A percentile compares a stretch with the other conserved stretches of the same genome.
Evolutionary conservation across 768 basidiomycete species (phyloP).

Genomic region (Boletus bicolor): DNA sequence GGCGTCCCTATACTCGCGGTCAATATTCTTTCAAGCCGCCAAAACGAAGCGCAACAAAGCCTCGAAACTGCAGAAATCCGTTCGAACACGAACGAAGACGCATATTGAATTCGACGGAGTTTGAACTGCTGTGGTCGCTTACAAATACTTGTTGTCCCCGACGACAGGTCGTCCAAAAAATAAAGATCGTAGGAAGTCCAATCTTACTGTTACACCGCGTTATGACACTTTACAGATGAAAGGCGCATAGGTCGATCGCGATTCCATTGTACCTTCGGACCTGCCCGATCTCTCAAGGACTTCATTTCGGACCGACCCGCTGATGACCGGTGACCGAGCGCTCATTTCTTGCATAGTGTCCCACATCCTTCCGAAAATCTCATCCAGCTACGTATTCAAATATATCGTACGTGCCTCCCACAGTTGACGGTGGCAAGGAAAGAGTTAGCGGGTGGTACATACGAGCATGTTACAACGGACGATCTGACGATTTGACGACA

Average conservation of each 20-base stretch:
- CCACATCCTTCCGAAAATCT: conserved; percentile 97
- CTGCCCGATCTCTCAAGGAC: background rate
- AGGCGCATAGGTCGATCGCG: conserved; percentile 45
- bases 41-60: too few relatives aligned
- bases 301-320: background rate
- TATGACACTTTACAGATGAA: conserved; percentile 59
- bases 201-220: background rate
- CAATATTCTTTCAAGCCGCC: too few relatives aligned
- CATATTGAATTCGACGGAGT: too few relatives aligned
- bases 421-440: conserved; percentile 58
- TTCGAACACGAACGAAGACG: too few relatives aligned
- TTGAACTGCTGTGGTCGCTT: too few relatives aligned
- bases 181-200: conserved; percentile 29
- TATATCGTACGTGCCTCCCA: conserved; percentile 76
- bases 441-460: conserved; percentile 37
- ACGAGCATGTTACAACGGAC: background rate
- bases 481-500: conserved; percentile 1
- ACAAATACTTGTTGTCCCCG: too few relatives aligned
- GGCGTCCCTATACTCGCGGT: too few relatives aligned
- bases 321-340: background rate
- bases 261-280: conserved; percentile 15
- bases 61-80: too few relatives aligned
- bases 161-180: conserved; percentile 20
- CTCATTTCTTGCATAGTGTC: conserved; percentile 20
- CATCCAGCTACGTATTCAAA: conserved; percentile 97